phyloP scores from a whole-genome alignment of 352 stramenopile species.

The Achlya hypogyna region DNA sequence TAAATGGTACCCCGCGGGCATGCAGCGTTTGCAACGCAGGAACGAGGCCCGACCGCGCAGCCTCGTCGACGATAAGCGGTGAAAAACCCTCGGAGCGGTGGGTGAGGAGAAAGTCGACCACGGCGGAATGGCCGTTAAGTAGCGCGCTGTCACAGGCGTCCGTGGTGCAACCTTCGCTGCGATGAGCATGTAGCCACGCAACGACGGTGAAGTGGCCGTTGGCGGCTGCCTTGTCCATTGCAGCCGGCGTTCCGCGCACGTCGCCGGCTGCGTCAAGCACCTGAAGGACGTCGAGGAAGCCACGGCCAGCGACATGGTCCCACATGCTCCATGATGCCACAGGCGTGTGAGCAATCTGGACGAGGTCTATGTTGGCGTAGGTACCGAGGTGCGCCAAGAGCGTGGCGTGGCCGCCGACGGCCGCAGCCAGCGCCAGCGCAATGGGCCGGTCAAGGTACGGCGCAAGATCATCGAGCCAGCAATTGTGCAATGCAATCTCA shows the following conservation, averaged over 20 bases:
- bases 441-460: not conserved
- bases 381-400: not conserved
- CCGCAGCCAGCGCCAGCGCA: not conserved
- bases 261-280: not conserved
- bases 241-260: not conserved
- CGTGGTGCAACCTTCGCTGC: slow-evolving; percentile 14
- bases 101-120: not conserved
- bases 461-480: not conserved
- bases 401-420: not conserved
- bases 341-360: not conserved
- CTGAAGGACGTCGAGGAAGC: slow-evolving; percentile 7
- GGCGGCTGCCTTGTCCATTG: slow-evolving; percentile 10
- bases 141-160: slow-evolving; percentile 9
- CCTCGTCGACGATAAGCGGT: not conserved
- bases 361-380: not conserved
- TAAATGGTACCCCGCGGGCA: not conserved
- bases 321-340: not conserved
- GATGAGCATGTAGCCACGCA: not conserved
- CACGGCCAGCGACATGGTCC: slow-evolving; percentile 1
- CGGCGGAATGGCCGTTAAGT: not conserved
- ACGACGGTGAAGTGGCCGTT: slow-evolving; percentile 11
- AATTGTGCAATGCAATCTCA: not conserved
- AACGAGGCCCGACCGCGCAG: not conserved
- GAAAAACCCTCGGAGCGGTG: not conserved
- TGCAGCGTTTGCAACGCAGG: not conserved